These are phyloP conservation scores for Phialocephala sp. DNA, from an alignment of 2,329 filamentous ascomycete genomes.

Conservation along the genomic window DNA sequence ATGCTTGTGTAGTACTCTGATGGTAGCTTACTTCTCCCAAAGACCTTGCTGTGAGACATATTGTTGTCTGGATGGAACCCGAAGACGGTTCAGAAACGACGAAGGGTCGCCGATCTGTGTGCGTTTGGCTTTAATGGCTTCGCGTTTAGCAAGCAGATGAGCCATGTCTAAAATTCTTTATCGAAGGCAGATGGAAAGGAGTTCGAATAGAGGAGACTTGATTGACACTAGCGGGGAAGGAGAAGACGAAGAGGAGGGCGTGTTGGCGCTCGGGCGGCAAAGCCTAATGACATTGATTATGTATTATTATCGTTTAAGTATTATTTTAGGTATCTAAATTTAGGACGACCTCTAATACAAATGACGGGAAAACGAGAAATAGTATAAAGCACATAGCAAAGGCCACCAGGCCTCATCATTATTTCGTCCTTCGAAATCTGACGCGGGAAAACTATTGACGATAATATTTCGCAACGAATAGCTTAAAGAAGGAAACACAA, in stretches of 20 bases:
- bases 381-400: background rate
- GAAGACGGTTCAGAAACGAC: background rate
- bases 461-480: background rate
- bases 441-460: background rate
- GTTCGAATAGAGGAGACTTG: too few relatives aligned
- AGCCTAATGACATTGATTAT: background rate
- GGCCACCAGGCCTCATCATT: background rate
- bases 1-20: background rate
- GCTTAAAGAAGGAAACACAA: background rate
- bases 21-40: conserved; percentile 1
- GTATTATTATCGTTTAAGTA: background rate
- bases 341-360: background rate
- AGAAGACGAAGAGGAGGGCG: background rate
- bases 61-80: background rate
- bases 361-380: background rate
- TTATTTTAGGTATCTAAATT: background rate
- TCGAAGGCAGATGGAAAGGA: background rate
- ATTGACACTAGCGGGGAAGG: background rate
- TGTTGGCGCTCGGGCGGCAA: background rate
- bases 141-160: conserved; percentile 2
- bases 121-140: background rate
- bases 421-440: background rate
- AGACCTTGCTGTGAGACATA: background rate
- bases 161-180: background rate
- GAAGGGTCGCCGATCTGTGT: background rate